Evolutionary conservation across 2,329 filamentous ascomycete genomes (phyloP).

Genomic region (Colletotrichum theobromicola): DNA sequence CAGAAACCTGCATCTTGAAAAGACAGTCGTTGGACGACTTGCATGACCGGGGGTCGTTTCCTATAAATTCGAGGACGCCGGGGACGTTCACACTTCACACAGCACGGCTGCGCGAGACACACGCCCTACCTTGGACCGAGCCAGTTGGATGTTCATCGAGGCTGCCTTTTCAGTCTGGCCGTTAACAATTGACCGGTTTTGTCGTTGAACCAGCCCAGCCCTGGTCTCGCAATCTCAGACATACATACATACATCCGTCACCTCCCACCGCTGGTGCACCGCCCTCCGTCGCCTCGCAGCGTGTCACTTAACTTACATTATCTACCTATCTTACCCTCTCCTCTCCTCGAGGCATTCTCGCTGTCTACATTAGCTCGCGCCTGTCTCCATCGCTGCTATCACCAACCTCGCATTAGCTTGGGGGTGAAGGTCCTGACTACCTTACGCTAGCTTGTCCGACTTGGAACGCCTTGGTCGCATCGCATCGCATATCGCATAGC

Average conservation of each 20-base stretch:
- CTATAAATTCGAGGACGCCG: background rate
- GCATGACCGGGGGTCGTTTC: background rate
- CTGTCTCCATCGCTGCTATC: background rate
- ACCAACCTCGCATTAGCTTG: background rate
- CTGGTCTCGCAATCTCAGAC: background rate
- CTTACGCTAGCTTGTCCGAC: background rate
- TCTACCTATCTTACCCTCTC: background rate
- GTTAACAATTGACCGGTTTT: background rate
- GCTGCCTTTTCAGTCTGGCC: background rate
- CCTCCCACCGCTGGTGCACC: background rate
- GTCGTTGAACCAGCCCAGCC: background rate
- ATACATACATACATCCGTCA: background rate
- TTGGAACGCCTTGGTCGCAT: background rate
- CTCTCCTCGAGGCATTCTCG: background rate
- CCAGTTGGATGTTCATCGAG: background rate
- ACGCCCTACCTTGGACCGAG: background rate
- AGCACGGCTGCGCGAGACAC: background rate
- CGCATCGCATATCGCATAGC: background rate
- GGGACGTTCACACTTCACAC: background rate
- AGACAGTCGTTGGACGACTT: background rate
- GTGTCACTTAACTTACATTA: background rate
- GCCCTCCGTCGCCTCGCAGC: background rate
- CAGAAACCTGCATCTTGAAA: background rate
- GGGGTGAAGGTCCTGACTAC: background rate
- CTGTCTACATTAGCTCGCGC: background rate